A percentile compares a stretch with the other conserved stretches of the same genome.
phyloP scores from a whole-genome alignment of 2,329 filamentous ascomycete species.

The Pseudopyricularia cyperi region DNA sequence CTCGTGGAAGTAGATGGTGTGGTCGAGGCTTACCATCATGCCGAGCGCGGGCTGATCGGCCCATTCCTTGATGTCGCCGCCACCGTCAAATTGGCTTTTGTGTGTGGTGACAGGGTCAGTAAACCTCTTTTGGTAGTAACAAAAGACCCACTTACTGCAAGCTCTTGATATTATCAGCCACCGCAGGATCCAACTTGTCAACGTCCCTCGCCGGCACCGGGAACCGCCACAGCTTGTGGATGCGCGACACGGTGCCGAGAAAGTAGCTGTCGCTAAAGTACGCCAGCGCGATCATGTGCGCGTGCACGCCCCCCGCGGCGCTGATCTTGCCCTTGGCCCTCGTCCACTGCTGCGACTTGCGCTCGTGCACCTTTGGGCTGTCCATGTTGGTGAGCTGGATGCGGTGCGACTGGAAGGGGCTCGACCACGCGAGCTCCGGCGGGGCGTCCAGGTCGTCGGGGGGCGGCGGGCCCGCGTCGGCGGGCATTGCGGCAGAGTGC shows the following conservation, averaged over 20 bases:
- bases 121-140: background rate
- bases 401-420: slow-evolving; percentile 32
- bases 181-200: slow-evolving; percentile 25
- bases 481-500: slow-evolving; percentile 52
- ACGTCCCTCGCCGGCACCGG: slow-evolving; percentile 38
- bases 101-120: background rate
- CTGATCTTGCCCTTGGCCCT: slow-evolving; percentile 64
- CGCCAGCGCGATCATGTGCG: slow-evolving; percentile 76
- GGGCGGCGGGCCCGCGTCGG: slow-evolving; percentile 17
- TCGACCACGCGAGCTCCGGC: slow-evolving; percentile 8
- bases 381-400: slow-evolving; percentile 24
- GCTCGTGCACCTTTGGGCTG: slow-evolving; percentile 45
- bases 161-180: slow-evolving; percentile 21
- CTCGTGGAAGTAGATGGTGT: slow-evolving; percentile 58
- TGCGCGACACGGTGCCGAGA: slow-evolving; percentile 73
- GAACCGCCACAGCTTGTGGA: slow-evolving; percentile 71
- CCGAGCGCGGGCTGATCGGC: slow-evolving; percentile 31
- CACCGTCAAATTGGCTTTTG: slow-evolving; percentile 1
- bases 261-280: slow-evolving; percentile 93
- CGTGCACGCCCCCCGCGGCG: slow-evolving; percentile 57
- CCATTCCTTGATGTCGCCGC: background rate
- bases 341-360: slow-evolving; percentile 62
- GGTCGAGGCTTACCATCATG: slow-evolving; percentile 79
- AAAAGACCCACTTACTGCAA: slow-evolving; percentile 13
- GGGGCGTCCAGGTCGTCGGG: background rate